Percentiles rank a stretch among this genome's conserved stretches.
These are phyloP conservation scores for Blastobotrys mokoenaii DNA, from an alignment of 805 yeast genomes.

Conservation along the genomic window DNA sequence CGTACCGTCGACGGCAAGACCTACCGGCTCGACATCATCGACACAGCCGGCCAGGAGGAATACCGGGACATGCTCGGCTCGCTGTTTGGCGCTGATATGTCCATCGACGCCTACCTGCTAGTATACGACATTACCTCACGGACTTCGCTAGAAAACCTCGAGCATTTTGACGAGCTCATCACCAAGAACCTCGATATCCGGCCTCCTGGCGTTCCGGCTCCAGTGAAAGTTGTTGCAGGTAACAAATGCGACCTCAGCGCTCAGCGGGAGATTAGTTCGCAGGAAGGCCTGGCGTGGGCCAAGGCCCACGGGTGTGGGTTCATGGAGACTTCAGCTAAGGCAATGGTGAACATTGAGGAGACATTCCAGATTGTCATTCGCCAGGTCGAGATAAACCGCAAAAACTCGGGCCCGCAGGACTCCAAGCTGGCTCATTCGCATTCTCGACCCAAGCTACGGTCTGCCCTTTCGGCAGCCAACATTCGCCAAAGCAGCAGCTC, in stretches of 20 bases:
- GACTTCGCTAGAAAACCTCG: constrained; percentile 24
- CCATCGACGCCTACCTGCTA: constrained; percentile 26
- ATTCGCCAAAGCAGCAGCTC: constrained; percentile 3
- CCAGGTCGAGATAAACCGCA: constrained; percentile 30
- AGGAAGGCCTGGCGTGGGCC: constrained; percentile 50
- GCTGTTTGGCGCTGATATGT: constrained; percentile 20
- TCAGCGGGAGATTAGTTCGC: constrained; percentile 47
- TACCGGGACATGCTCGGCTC: constrained; percentile 52
- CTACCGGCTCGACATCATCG: constrained; percentile 51
- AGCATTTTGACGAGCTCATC: constrained; percentile 27
- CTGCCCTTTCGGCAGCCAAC: constrained; percentile 14
- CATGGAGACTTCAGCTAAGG: constrained; percentile 84
- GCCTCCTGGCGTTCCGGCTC: constrained; percentile 31
- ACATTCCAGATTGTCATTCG: constrained; percentile 62
- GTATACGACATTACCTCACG: constrained; percentile 28
- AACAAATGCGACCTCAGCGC: constrained; percentile 56
- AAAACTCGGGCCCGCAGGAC: not conserved
- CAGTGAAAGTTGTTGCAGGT: constrained; percentile 66
- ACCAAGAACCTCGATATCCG: constrained; percentile 62
- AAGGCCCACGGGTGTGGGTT: constrained; percentile 57
- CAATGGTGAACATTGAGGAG: constrained; percentile 74
- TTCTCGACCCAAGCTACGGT: constrained; percentile 9
- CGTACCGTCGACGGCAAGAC: constrained; percentile 38
- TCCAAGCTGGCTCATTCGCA: constrained; percentile 2
- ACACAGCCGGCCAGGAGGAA: constrained; percentile 76